Evolutionary conservation across 371 early-diverging fungal genomes (phyloP).

Genomic region (Batkoa obscura): DNA sequence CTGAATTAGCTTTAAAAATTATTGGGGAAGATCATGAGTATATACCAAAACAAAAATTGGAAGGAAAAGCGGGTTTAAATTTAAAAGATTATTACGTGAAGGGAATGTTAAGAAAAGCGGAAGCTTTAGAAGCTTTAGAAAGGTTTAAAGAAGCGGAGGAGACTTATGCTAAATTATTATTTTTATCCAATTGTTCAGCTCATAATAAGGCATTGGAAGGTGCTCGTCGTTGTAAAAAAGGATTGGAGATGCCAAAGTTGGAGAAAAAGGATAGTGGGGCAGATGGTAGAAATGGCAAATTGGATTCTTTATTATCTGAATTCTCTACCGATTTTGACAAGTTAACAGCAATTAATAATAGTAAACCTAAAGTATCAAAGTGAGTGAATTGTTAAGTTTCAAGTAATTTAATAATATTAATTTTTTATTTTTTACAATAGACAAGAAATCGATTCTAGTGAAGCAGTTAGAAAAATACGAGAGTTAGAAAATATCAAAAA

Average conservation of each 20-base stretch:
- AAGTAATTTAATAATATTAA: too few relatives aligned
- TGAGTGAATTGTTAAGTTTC: too few relatives aligned
- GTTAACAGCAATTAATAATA: too few relatives aligned
- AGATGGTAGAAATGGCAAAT: background rate
- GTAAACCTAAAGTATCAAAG: too few relatives aligned
- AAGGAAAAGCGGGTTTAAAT: constrained; percentile 18
- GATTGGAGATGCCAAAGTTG: too few relatives aligned
- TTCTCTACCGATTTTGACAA: too few relatives aligned
- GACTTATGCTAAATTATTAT: constrained; percentile 42
- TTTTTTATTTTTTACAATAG: too few relatives aligned
- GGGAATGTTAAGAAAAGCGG: constrained; percentile 48
- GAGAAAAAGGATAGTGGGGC: constrained; percentile 23
- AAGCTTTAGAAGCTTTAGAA: constrained; percentile 62
- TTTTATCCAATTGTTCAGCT: constrained; percentile 15
- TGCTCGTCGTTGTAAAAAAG: constrained; percentile 38
- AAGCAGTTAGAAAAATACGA: constrained; percentile 49
- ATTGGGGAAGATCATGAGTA: constrained; percentile 18
- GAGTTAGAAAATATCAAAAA: constrained; percentile 44
- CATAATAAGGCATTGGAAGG: constrained; percentile 33
- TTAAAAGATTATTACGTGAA: constrained; percentile 45
- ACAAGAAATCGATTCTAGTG: constrained; percentile 20
- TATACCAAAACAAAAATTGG: constrained; percentile 7
- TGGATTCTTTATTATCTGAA: background rate
- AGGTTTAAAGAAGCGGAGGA: constrained; percentile 50
- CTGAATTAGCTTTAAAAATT: constrained; percentile 23